These are phyloP conservation scores for Dactylellina drechsleri DNA, from an alignment of 2,329 filamentous ascomycete genomes.

Conservation along the genomic window DNA sequence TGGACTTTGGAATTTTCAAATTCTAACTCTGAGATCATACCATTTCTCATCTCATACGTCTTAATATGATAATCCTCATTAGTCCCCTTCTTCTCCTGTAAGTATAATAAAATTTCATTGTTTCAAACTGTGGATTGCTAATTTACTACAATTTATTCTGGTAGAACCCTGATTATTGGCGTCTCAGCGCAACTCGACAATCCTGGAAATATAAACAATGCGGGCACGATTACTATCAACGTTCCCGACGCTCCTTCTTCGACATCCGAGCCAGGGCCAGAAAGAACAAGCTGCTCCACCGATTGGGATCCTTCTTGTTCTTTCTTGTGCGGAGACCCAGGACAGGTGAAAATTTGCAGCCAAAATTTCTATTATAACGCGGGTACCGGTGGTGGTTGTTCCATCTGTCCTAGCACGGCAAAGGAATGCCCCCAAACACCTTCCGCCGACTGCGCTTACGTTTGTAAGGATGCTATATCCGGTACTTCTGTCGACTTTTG, in stretches of 20 bases:
- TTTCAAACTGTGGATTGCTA: neutral
- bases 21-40: no score
- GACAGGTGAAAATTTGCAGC: neutral
- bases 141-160: neutral
- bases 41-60: no score
- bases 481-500: constrained; percentile 11
- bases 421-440: constrained; percentile 6
- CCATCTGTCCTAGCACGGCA: constrained; percentile 8
- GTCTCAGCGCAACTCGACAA: neutral
- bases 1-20: no score
- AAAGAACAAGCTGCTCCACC: neutral
- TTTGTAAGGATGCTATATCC: constrained; percentile 4
- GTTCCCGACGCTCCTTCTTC: neutral
- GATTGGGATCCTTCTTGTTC: constrained; percentile 14
- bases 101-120: neutral
- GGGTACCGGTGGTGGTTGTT: constrained; percentile 3
- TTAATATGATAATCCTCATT: no score
- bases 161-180: neutral
- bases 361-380: constrained; percentile 10
- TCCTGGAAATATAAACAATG: no score
- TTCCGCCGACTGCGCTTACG: constrained; percentile 6
- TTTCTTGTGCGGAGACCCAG: constrained; percentile 7
- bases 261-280: neutral
- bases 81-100: no score
- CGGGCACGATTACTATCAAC: no score